phyloP scores from a whole-genome alignment of 176 grass and related monocot genomes.

The Avena insularis region DNA sequence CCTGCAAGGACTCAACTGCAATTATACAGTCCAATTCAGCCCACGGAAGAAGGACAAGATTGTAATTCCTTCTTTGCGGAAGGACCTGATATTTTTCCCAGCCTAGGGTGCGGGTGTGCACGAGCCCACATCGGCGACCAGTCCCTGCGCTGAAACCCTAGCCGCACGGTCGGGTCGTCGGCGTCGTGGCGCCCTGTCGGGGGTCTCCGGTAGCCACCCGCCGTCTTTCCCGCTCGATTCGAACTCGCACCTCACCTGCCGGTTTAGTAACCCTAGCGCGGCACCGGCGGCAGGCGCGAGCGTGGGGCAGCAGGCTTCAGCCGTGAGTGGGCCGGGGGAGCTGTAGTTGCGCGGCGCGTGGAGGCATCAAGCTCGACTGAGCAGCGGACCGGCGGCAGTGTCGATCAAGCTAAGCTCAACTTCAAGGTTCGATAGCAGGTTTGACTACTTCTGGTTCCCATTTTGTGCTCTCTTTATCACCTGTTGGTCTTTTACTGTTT shows the following conservation, averaged over 20 bases:
- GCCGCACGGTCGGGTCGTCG: conserved; percentile 6
- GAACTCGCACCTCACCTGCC: neutral
- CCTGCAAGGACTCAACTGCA: conserved; percentile 4
- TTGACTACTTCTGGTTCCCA: neutral
- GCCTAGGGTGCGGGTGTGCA: neutral
- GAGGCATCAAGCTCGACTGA: conserved; percentile 3
- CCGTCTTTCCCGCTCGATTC: neutral
- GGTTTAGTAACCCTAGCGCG: neutral
- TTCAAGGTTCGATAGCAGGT: conserved; percentile 21
- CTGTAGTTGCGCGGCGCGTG: conserved; percentile 13
- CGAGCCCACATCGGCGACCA: conserved; percentile 12
- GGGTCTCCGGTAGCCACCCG: neutral
- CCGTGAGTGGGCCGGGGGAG: neutral
- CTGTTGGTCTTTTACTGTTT: conserved; percentile 4
- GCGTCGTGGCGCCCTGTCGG: neutral
- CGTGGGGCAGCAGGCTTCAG: neutral
- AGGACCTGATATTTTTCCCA: conserved; percentile 22
- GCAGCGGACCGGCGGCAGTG: neutral
- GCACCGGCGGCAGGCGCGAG: neutral
- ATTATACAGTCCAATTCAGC: conserved; percentile 11
- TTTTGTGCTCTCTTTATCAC: neutral
- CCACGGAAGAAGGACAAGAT: conserved; percentile 16
- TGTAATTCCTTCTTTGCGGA: neutral
- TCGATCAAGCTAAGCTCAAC: neutral
- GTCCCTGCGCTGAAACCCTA: conserved; percentile 18